Conservation (phyloP, 2,329 filamentous ascomycete species). For the Tricladium varicosporioides region DNA sequence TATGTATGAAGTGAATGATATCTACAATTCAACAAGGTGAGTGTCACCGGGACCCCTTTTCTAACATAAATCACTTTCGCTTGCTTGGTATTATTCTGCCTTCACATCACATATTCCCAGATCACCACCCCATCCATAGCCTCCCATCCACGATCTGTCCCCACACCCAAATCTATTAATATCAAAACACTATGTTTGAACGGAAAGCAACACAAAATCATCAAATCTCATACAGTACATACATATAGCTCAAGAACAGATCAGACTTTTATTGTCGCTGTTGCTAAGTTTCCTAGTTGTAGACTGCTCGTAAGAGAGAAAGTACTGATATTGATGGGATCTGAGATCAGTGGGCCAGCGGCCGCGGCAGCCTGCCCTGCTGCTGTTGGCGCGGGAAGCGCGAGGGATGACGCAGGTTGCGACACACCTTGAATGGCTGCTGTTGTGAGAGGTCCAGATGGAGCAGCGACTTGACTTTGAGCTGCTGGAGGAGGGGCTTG, state of each 20-base stretch:
- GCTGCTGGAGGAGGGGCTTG: not conserved
- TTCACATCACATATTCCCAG: not conserved
- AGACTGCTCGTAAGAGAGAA: constrained; percentile 30
- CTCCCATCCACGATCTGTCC: not conserved
- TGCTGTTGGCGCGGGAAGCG: not conserved
- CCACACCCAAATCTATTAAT: constrained; percentile 2
- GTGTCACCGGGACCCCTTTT: constrained; percentile 15
- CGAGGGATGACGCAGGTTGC: constrained; percentile 1
- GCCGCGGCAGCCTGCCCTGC: constrained; percentile 6
- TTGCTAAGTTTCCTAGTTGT: constrained; percentile 29
- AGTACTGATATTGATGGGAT: constrained; percentile 29
- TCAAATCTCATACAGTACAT: too few species aligned
- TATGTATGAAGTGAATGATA: constrained; percentile 27
- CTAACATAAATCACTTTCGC: not conserved
- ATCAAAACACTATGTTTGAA: constrained; percentile 1
- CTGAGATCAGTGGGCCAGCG: not conserved
- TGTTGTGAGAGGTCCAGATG: constrained; percentile 1
- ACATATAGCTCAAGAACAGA: not conserved
- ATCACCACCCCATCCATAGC: not conserved
- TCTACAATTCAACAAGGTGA: constrained; percentile 22
- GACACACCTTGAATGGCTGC: not conserved
- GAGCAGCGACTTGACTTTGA: not conserved
- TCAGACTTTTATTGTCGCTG: constrained; percentile 10
- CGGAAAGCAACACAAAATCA: not conserved
- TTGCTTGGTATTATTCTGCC: constrained; percentile 19